Conservation (phyloP, 495 filamentous ascomycete species). For the Podospora australis region DNA sequence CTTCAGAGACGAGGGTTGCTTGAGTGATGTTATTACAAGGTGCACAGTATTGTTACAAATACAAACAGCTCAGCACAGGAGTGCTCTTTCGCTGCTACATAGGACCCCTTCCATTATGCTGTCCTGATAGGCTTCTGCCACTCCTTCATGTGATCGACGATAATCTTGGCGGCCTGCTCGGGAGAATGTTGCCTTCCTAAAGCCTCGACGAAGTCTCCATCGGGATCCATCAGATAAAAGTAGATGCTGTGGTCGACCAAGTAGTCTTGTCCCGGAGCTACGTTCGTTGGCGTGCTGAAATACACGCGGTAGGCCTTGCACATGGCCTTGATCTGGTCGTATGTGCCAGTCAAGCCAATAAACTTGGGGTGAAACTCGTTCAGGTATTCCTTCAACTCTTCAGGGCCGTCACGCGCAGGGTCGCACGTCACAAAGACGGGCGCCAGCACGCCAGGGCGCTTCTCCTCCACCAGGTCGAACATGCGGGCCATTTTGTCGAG, state of each 20-base stretch:
- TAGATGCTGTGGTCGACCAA: slow-evolving; percentile 98
- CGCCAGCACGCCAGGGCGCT: slow-evolving; percentile 30
- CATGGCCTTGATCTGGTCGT: slow-evolving; percentile 81
- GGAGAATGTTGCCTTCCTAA: slow-evolving; percentile 91
- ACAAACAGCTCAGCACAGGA: too few species aligned
- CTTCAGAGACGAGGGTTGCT: too few species aligned
- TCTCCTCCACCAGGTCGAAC: slow-evolving; percentile 69
- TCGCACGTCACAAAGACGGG: slow-evolving; percentile 96
- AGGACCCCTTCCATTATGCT: background rate
- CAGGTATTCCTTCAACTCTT: slow-evolving; percentile 77
- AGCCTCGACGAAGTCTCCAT: slow-evolving; percentile 96
- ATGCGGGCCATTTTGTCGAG: slow-evolving; percentile 96
- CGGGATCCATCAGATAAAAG: slow-evolving; percentile 98
- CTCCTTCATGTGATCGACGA: slow-evolving; percentile 82
- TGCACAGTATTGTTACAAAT: too few species aligned
- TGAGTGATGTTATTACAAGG: too few species aligned
- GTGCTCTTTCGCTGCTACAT: background rate
- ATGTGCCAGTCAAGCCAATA: slow-evolving; percentile 84
- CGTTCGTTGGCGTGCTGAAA: slow-evolving; percentile 83
- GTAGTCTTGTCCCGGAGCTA: slow-evolving; percentile 92
- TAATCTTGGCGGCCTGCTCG: slow-evolving; percentile 75
- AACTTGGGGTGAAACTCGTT: slow-evolving; percentile 87
- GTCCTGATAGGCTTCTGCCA: slow-evolving; percentile 55
- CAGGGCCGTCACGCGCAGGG: slow-evolving; percentile 80
- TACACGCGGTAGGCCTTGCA: slow-evolving; percentile 97